phyloP scores from a whole-genome alignment of 805 yeast genomes.

The Dipodascus albidus region DNA sequence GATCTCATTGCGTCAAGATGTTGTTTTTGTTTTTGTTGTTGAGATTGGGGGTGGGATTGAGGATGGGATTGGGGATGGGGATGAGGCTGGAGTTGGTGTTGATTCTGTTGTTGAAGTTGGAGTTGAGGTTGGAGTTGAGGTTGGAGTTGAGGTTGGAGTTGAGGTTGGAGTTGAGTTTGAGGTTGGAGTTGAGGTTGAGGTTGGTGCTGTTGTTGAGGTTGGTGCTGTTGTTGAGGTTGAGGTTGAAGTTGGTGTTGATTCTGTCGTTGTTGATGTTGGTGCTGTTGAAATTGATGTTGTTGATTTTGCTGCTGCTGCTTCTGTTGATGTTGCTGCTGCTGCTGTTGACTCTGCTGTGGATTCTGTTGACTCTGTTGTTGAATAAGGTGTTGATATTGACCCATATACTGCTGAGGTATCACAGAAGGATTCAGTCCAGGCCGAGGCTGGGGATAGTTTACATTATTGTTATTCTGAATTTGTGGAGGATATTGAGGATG shows the following conservation, averaged over 20 bases:
- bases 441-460: conserved; percentile 8
- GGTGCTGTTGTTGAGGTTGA: conserved; percentile 2
- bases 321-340: conserved; percentile 9
- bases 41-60: not conserved
- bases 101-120: not conserved
- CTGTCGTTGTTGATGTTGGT: conserved; percentile 8
- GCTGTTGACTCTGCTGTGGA: conserved; percentile 11
- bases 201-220: not conserved
- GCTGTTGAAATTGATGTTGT: conserved; percentile 5
- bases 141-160: not conserved
- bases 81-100: not conserved
- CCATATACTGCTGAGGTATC: conserved; percentile 5
- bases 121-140: not conserved
- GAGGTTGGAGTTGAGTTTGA: not conserved
- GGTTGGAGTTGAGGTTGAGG: not conserved
- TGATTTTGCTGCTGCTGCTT: conserved; percentile 7
- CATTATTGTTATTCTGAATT: conserved; percentile 7
- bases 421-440: conserved; percentile 4
- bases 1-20: not conserved
- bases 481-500: conserved; percentile 9
- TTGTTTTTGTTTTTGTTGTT: not conserved
- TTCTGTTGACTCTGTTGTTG: conserved; percentile 4
- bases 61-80: no score
- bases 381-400: not conserved
- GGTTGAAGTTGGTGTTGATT: conserved; percentile 6